Evolutionary conservation across 192 early-diverging fungal species (phyloP), one percentile per base, ranked within the genome.

Genomic region (Entrophospora sp.): DNA sequence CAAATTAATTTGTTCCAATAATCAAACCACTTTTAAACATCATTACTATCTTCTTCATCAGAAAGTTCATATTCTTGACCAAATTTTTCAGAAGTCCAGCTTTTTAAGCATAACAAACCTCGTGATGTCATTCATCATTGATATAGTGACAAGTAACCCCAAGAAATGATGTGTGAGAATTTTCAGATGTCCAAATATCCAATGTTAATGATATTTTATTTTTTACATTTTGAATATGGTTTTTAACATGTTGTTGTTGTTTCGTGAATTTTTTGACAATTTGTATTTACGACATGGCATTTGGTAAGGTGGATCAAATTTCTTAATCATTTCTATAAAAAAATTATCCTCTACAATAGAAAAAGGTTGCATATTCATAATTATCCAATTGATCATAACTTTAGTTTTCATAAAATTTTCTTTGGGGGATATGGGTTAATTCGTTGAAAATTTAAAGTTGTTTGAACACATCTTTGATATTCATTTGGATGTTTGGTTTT

Each of bases 71-170:
- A 6, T 5, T 18, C 3, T 3, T 43, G 1, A 43, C 12, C 0
- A 43, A 7, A n/a, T 43, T 43, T 43, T 43, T 43, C 40, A 43
- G 40, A 43, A 52, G 25, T 28, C 20, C 24, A 52, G 28, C 49
- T 52, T 52, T 52, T 52, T 53, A 53, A 25, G 24, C 24, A 53
- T 25, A 53, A 31, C 16, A 16, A 31, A n/a, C 8, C 28, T 25
- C 52, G 6, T 2, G 8, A 5, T n/a, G 28, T 55, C 37, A 59
- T 6, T 59, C 35, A 24, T 27, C 18, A 59, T 59, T 10, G 20
- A 59, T 37, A 22, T 59, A 36, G 6, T 59, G 57, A 59, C n/a
- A 14, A 18, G 55, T 57, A 5, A 57, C 36, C n/a, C n/a, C n/a
- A 8, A 57, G n/a, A 38, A 36, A 57, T 37, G 55, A 30, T 13